Base-by-base conservation (phyloP, 2,329 filamentous ascomycete genomes). In the Aspergillus quadricinctus region DNA sequence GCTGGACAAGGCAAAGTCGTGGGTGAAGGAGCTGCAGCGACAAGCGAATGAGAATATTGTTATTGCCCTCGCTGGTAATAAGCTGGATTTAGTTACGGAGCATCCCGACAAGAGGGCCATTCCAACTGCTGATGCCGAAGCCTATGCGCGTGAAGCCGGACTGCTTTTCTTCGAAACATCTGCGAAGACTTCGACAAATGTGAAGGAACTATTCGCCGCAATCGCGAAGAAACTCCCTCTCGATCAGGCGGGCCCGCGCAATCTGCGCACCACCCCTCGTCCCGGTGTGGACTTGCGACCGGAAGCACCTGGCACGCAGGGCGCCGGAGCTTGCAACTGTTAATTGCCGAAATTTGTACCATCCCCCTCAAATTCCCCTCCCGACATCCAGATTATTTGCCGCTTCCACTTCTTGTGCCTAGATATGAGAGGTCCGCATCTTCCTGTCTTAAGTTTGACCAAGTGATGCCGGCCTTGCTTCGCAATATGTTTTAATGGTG, bases 11-110 rank as follows among this genome's bases (percentile, higher is more conserved):
- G 95, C 95, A 66, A 99, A 99, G 78, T 89, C 92, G 48, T 99
- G 94, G 94, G 93, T 99, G 57, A 97, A 97, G 80, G 94, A 99
- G 75, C 86, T 99, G 54, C 94, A 99, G 77, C 88, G 94, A 72
- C 94, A 99, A 79, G 94, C 95, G 61, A 99, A 97, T 80, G 94
- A 99, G 78, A 97, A 97, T 78, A 99, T 99, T 75, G 92, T 99
- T 76, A 99, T 99, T 71, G 94, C 94, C 49, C 86, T 99, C 46
- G 94, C 93, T 53, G 94, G 94, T 61, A 99, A 99, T 83, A 97
- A 99, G 80, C 82, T 96, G 71, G 94, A 99, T 83, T 81, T 99
- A 66, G 94, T 97, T 61, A 92, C 87, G 61, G 92, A 96, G 71
- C 89, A 90, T 72, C 93, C 93, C 49, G 93, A 97, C 75, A 97